Percentiles rank a stretch among this genome's conserved stretches.
phyloP scores from a whole-genome alignment of 73 alveolate species.

The Breviolum minutum region DNA sequence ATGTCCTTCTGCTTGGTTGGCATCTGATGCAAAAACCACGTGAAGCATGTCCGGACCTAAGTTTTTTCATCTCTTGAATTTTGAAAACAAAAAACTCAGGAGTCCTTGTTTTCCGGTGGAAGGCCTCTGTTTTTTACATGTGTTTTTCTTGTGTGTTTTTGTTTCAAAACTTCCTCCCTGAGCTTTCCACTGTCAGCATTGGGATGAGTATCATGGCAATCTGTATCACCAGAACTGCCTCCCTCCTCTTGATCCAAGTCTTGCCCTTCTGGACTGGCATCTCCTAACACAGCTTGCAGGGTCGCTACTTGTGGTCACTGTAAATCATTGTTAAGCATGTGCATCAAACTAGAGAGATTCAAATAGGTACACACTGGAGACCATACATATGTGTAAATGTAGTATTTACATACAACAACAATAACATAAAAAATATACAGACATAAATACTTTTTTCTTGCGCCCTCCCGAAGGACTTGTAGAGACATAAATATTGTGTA shows the following conservation, averaged over 20 bases:
- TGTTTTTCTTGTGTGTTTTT: background rate
- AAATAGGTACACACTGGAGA: too few species aligned
- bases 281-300: background rate
- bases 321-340: too few species aligned
- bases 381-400: too few species aligned
- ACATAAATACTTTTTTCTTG: too few species aligned
- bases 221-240: conserved; percentile 44
- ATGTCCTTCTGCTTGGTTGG: conserved; percentile 65
- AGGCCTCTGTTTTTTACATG: background rate
- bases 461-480: too few species aligned
- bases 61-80: background rate
- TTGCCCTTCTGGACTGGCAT: conserved; percentile 14
- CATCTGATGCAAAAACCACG: conserved; percentile 80
- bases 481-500: too few species aligned
- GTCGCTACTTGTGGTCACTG: too few species aligned
- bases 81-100: too few species aligned
- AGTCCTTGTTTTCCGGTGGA: background rate
- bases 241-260: conserved; percentile 26
- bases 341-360: too few species aligned
- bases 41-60: conserved; percentile 81
- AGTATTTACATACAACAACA: too few species aligned
- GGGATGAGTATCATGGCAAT: conserved; percentile 79
- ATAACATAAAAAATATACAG: too few species aligned
- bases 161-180: background rate
- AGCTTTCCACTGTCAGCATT: conserved; percentile 60